A percentile compares a stretch with the other conserved stretches of the same genome.
phyloP scores from a whole-genome alignment of 768 basidiomycete species.

The Phallus indusiatus region DNA sequence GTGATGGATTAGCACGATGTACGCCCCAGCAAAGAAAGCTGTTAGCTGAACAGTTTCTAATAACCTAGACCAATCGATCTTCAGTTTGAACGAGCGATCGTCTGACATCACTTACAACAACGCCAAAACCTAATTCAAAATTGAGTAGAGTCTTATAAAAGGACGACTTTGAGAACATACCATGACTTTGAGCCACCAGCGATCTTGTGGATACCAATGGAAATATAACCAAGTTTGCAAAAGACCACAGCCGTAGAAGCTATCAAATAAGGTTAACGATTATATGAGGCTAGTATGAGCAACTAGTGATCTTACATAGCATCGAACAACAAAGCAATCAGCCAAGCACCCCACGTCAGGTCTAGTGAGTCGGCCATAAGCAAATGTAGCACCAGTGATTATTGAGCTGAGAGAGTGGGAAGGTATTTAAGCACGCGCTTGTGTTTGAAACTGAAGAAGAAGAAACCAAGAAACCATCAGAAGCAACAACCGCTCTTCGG shows the following conservation, averaged over 20 bases:
- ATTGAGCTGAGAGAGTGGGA: background rate
- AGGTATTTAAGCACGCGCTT: background rate
- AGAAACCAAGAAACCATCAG: too few species aligned
- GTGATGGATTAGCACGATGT: background rate
- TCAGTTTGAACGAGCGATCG: background rate
- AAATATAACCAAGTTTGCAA: background rate
- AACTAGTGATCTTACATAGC: background rate
- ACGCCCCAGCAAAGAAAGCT: background rate
- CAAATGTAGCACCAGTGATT: too few species aligned
- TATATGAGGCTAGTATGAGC: background rate
- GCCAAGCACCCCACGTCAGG: background rate
- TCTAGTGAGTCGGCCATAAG: background rate
- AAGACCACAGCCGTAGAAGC: background rate
- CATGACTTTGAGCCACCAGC: background rate
- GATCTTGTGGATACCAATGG: slow-evolving; percentile 1
- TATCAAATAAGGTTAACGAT: background rate
- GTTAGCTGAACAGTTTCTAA: background rate
- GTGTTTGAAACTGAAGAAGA: background rate
- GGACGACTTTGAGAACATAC: background rate
- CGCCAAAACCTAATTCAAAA: background rate
- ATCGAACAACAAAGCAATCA: background rate
- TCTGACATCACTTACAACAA: background rate
- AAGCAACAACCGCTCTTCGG: too few species aligned
- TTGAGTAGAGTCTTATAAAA: background rate
- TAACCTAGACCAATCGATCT: background rate